phyloP scores from a whole-genome alignment of 1,139 yeast genomes.

The Magnusiomyces paraingens region DNA sequence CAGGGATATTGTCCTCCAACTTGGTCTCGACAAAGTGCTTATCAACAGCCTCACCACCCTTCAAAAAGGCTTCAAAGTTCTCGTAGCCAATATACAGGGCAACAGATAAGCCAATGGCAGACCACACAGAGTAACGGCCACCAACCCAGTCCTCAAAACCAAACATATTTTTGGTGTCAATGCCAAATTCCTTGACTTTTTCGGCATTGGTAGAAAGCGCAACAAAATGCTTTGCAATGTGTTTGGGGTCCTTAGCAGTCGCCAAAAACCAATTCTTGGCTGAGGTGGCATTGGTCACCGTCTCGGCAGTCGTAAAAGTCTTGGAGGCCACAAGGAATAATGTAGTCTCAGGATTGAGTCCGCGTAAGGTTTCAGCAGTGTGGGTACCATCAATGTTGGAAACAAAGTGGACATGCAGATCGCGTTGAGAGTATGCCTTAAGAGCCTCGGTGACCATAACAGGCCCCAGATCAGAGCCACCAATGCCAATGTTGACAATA shows the following conservation, averaged over 20 bases:
- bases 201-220: conserved; percentile 90
- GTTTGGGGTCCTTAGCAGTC: conserved; percentile 56
- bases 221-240: conserved; percentile 94
- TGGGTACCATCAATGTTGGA: conserved; percentile 99
- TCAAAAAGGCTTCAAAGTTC: conserved; percentile 81
- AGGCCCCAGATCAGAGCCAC: conserved; percentile 98
- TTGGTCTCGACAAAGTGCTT: conserved; percentile 80
- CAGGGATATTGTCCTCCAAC: conserved; percentile 85
- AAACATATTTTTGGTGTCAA: conserved; percentile 96
- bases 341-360: conserved; percentile 81
- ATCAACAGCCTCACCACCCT: conserved; percentile 98
- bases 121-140: conserved; percentile 99
- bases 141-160: conserved; percentile 99
- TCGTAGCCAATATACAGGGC: conserved; percentile 94
- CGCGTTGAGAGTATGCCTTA: conserved; percentile 76
- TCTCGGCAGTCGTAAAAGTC: conserved; percentile 98
- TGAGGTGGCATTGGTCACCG: conserved; percentile 88
- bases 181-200: conserved; percentile 91
- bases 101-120: conserved; percentile 93
- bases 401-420: conserved; percentile 80
- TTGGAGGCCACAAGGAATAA: conserved; percentile 92
- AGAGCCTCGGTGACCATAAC: conserved; percentile 99
- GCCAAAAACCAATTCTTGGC: conserved; percentile 92
- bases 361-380: conserved; percentile 81
- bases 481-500: conserved; percentile 95